These are phyloP conservation scores for Euphrasia confusa DNA, from an alignment of 257 asterid species.

Conservation along the genomic window DNA sequence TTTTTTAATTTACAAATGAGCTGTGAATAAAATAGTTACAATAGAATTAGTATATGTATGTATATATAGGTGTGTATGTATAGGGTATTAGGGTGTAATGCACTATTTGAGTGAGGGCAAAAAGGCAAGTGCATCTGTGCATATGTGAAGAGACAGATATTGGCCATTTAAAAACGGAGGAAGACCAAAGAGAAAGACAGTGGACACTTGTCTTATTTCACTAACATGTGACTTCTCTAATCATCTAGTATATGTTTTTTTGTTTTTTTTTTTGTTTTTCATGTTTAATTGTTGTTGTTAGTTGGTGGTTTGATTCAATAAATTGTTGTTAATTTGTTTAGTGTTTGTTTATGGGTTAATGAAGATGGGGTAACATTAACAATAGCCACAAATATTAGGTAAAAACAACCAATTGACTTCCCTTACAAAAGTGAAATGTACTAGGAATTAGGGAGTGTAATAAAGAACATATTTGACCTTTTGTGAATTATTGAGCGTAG, in stretches of 20 bases:
- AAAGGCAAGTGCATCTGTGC: conserved; percentile 6
- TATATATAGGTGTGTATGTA: background rate
- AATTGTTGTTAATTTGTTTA: background rate
- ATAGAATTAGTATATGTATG: no score
- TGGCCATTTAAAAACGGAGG: conserved; percentile 13
- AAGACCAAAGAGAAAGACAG: conserved; percentile 4
- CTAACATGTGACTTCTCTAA: conserved; percentile 22
- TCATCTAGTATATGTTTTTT: background rate
- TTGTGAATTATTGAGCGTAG: no score
- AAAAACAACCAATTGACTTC: no score
- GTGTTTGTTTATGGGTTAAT: background rate
- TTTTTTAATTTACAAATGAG: no score
- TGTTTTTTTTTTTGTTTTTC: no score
- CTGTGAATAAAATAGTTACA: no score
- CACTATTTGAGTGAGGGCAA: conserved; percentile 21
- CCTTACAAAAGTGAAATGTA: no score
- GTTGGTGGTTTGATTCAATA: background rate
- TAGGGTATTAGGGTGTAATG: conserved; percentile 38
- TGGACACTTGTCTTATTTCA: conserved; percentile 28
- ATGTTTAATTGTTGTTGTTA: no score
- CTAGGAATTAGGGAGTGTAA: background rate
- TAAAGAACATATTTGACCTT: no score
- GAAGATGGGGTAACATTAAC: background rate
- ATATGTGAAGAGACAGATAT: conserved; percentile 16
- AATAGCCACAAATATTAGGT: no score